Evolutionary conservation across 2,329 filamentous ascomycete genomes (phyloP).

Genomic region (Xylariaceae sp.): DNA sequence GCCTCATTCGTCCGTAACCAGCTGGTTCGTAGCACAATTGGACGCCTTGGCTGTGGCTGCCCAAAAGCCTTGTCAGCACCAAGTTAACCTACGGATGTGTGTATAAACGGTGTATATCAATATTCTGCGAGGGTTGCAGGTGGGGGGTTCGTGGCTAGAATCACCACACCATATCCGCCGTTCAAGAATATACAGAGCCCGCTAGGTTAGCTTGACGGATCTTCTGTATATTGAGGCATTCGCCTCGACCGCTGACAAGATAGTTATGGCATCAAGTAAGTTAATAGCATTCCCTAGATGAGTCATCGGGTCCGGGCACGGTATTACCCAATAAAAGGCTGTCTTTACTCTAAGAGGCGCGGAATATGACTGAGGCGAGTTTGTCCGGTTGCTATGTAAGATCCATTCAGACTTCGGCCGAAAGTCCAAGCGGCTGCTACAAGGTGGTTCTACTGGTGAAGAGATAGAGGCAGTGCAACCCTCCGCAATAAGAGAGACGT

Average conservation of each 20-base stretch:
- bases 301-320: conserved; percentile 3
- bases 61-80: conserved; percentile 14
- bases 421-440: neutral
- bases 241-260: neutral
- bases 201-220: conserved; percentile 1
- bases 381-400: conserved; percentile 12
- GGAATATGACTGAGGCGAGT: neutral
- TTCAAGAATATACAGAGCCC: neutral
- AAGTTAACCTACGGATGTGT: neutral
- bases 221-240: neutral
- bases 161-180: no score
- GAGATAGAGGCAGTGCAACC: conserved; percentile 9
- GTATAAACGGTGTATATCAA: no score
- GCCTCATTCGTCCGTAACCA: conserved; percentile 6
- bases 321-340: conserved; percentile 9
- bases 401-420: neutral
- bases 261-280: neutral
- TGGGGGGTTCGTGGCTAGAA: no score
- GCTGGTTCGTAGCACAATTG: conserved; percentile 10
- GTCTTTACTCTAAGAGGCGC: neutral
- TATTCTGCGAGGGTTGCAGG: no score
- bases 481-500: conserved; percentile 17
- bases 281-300: conserved; percentile 12
- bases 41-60: conserved; percentile 16
- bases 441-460: conserved; percentile 12